Conservation (phyloP, 768 basidiomycete species). For the Auricularia sp. region DNA sequence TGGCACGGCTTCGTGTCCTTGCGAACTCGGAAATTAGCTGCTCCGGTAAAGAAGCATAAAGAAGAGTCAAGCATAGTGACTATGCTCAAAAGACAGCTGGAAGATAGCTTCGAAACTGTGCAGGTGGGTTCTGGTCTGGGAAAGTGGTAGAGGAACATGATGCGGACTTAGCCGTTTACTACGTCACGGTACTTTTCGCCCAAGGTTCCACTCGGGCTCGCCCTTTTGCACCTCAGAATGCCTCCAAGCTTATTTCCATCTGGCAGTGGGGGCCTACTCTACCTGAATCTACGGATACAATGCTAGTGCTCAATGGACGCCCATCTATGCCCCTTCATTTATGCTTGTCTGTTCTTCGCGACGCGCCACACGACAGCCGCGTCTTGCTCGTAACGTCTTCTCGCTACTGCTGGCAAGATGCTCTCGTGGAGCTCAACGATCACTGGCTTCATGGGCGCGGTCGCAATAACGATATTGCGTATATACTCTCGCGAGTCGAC, state of each 20-base stretch:
- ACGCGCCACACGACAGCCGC: background rate
- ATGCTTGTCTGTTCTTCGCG: background rate
- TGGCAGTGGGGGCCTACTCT: background rate
- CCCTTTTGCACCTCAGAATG: background rate
- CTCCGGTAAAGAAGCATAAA: no score
- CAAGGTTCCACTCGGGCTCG: no score
- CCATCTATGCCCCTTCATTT: background rate
- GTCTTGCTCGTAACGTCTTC: background rate
- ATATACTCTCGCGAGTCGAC: background rate
- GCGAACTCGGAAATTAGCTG: no score
- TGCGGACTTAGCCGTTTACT: no score
- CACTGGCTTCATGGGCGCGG: background rate
- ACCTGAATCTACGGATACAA: background rate
- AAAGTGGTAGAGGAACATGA: no score
- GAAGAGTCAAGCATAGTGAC: no score
- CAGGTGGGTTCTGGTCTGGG: no score
- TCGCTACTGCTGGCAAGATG: background rate
- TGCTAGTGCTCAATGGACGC: background rate
- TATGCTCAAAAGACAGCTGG: no score
- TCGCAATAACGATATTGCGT: background rate
- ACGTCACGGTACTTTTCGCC: no score
- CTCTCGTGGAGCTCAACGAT: background rate
- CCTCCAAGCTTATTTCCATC: background rate
- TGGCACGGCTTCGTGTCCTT: no score
- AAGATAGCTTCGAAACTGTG: no score